A percentile compares a stretch with the other conserved stretches of the same genome.
phyloP scores from a whole-genome alignment of 2,329 filamentous ascomycete genomes.

The Exserohilum rostratum region DNA sequence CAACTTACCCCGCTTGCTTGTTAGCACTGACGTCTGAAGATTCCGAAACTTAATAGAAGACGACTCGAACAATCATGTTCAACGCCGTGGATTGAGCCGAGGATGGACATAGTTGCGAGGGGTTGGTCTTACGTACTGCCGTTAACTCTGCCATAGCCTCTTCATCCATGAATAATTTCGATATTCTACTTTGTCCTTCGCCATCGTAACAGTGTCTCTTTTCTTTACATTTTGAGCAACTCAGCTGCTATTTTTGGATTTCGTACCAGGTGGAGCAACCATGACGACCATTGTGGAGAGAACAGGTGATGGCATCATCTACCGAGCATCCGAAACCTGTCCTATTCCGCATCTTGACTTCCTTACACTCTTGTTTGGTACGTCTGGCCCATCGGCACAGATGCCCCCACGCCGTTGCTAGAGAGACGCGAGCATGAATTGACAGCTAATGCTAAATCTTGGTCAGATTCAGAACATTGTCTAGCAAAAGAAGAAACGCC shows the following conservation, averaged over 20 bases:
- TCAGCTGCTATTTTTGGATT: neutral
- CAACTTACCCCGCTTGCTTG: slow-evolving; percentile 33
- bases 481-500: slow-evolving; percentile 56
- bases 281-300: slow-evolving; percentile 46
- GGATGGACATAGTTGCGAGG: neutral
- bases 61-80: neutral
- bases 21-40: slow-evolving; percentile 19
- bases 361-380: slow-evolving; percentile 52
- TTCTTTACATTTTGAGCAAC: neutral
- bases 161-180: neutral
- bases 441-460: slow-evolving; percentile 2
- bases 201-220: neutral
- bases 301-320: slow-evolving; percentile 37
- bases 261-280: neutral
- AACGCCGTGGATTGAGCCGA: neutral
- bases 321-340: slow-evolving; percentile 40
- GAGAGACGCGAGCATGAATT: neutral
- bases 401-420: no score
- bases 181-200: neutral
- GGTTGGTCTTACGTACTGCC: neutral
- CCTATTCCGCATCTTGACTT: slow-evolving; percentile 49
- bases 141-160: neutral
- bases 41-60: slow-evolving; percentile 21
- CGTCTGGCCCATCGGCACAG: neutral
- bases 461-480: slow-evolving; percentile 36